Percentiles rank a stretch among this genome's conserved stretches.
Conservation (phyloP, 495 filamentous ascomycete species). For the Mycothermus thermophilus region DNA sequence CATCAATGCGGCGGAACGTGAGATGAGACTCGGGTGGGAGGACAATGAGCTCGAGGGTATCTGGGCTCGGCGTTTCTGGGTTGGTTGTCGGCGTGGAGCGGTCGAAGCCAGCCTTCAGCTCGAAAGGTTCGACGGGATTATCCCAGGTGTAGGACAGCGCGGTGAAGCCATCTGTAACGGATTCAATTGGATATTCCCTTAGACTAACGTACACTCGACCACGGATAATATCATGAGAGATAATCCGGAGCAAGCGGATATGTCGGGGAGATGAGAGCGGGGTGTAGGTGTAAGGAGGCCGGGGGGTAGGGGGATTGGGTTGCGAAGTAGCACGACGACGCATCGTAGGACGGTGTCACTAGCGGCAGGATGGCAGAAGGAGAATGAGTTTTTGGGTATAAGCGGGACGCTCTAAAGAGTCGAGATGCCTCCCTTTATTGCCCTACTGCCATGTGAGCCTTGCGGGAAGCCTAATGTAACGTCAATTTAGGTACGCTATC, state of each 20-base stretch:
- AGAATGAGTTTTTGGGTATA: no score
- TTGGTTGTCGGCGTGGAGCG: not conserved
- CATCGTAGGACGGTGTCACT: conserved; percentile 1
- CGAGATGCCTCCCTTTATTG: no score
- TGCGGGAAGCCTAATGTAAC: no score
- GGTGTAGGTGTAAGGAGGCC: conserved; percentile 3
- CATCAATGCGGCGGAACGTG: conserved; percentile 3
- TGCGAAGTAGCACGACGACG: conserved; percentile 1
- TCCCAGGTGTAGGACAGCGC: conserved; percentile 9
- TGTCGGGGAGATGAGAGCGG: conserved; percentile 6
- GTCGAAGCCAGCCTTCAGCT: not conserved
- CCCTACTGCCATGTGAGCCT: no score
- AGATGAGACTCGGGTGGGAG: conserved; percentile 1
- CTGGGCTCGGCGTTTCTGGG: no score
- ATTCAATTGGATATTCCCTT: not conserved
- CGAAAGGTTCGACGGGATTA: conserved; percentile 3
- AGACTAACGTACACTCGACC: conserved; percentile 4
- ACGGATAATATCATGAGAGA: conserved; percentile 1
- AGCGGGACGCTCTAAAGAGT: no score
- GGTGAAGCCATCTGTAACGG: conserved; percentile 3
- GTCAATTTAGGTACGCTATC: no score
- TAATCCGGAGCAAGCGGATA: conserved; percentile 5
- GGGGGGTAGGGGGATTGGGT: conserved; percentile 1
- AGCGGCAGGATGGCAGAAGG: no score
- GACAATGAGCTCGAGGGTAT: conserved; percentile 1